Percentiles rank a stretch among this genome's conserved stretches.
These are phyloP conservation scores for Sungouiella thailandica DNA, from an alignment of 805 yeast species.

Conservation along the genomic window DNA sequence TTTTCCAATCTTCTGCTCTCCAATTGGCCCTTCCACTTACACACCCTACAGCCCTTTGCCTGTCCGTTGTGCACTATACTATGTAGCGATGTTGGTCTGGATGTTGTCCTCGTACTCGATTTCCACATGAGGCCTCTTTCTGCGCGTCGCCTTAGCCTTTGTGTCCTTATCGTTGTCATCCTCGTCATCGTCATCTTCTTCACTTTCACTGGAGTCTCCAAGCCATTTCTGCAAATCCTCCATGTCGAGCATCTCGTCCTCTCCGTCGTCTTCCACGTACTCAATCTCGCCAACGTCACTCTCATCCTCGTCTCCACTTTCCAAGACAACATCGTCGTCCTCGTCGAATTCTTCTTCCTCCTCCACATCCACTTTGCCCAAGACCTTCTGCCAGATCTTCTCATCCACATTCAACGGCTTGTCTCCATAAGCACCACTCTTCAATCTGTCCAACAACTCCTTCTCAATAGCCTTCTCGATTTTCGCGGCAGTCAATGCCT, in stretches of 20 bases:
- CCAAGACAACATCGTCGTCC: constrained; percentile 45
- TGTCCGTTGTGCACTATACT: too few species aligned
- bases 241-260: constrained; percentile 84
- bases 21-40: too few species aligned
- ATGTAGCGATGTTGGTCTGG: constrained; percentile 32
- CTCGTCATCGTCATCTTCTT: constrained; percentile 27
- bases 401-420: constrained; percentile 96
- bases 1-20: too few species aligned
- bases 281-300: constrained; percentile 71
- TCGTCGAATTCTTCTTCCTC: constrained; percentile 60
- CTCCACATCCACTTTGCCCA: constrained; percentile 61
- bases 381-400: constrained; percentile 89
- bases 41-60: too few species aligned
- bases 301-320: constrained; percentile 32
- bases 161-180: constrained; percentile 33
- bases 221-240: constrained; percentile 92
- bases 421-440: constrained; percentile 98
- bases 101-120: constrained; percentile 79
- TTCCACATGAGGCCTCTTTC: constrained; percentile 68
- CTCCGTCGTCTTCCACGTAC: constrained; percentile 86
- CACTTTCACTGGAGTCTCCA: constrained; percentile 39
- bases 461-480: constrained; percentile 95
- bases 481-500: constrained; percentile 94
- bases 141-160: constrained; percentile 28
- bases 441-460: constrained; percentile 88